A percentile compares a stretch with the other conserved stretches of the same genome.
Evolutionary conservation across 2,329 filamentous ascomycete species (phyloP).

Genomic region (Cordyceps javanica): DNA sequence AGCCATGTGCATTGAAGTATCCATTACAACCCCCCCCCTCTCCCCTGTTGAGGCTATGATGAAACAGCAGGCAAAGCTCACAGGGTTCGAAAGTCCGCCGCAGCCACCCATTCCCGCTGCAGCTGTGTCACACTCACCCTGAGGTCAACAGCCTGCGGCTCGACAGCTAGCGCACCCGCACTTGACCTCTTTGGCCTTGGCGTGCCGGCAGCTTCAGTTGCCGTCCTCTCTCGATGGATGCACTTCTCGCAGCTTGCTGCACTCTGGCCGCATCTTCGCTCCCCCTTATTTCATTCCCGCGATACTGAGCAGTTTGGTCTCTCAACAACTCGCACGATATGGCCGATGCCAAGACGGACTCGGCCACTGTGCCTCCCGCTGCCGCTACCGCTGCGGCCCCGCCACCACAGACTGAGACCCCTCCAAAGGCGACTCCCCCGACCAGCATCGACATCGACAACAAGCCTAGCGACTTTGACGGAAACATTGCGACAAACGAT

Average conservation of each 20-base stretch:
- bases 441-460: slow-evolving; percentile 30
- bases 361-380: background rate
- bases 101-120: no score
- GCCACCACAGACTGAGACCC: background rate
- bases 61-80: no score
- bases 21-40: no score
- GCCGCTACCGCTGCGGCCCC: background rate
- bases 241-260: background rate
- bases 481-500: slow-evolving; percentile 49
- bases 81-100: no score
- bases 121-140: background rate
- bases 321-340: background rate
- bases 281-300: background rate
- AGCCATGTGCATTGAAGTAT: no score
- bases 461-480: slow-evolving; percentile 47
- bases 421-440: slow-evolving; percentile 16
- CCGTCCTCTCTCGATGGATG: background rate
- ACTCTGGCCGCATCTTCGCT: background rate
- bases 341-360: background rate
- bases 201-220: slow-evolving; percentile 1
- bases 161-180: background rate
- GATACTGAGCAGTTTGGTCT: background rate
- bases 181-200: slow-evolving; percentile 9
- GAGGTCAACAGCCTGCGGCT: background rate
- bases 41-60: no score